Percentiles rank a stretch among this genome's conserved stretches.
phyloP scores from a whole-genome alignment of 163 green algal species.

The Trebouxia gelatinosa region DNA sequence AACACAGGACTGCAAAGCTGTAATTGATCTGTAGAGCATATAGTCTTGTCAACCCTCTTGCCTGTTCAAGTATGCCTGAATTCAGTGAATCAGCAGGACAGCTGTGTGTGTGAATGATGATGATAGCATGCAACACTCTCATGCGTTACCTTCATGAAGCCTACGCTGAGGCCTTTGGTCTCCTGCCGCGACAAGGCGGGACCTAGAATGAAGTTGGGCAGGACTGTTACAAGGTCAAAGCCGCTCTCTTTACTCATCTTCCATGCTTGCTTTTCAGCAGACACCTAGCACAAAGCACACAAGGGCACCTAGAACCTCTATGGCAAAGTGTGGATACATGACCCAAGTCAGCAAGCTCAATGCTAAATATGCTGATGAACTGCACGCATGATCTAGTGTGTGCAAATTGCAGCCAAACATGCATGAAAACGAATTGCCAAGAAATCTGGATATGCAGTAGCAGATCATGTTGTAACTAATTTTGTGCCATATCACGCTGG shows the following conservation, averaged over 20 bases:
- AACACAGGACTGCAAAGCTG: too few relatives aligned
- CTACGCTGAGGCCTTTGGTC: conserved; percentile 46
- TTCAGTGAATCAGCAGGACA: too few relatives aligned
- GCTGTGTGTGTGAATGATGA: too few relatives aligned
- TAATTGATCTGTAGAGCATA: too few relatives aligned
- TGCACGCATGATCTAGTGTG: neutral
- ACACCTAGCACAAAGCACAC: neutral
- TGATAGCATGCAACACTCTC: too few relatives aligned
- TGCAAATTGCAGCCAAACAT: neutral
- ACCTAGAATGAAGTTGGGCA: conserved; percentile 81
- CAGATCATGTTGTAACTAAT: neutral
- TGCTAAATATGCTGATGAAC: neutral
- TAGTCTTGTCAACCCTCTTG: too few relatives aligned
- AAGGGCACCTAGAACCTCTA: conserved; percentile 2
- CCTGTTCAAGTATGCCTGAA: too few relatives aligned
- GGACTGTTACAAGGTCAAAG: conserved; percentile 71
- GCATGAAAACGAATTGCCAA: neutral
- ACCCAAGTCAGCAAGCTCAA: neutral
- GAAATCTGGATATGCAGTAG: neutral
- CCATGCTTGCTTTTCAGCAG: conserved; percentile 65
- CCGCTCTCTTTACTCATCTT: conserved; percentile 51
- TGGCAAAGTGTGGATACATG: conserved; percentile 8
- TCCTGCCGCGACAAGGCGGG: conserved; percentile 45
- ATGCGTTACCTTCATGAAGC: conserved; percentile 67
- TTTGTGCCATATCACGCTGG: neutral